Percentiles rank a stretch among this genome's conserved stretches.
These are phyloP conservation scores for Colletotrichum sp. DNA, from an alignment of 2,329 filamentous ascomycete species.

Conservation along the genomic window DNA sequence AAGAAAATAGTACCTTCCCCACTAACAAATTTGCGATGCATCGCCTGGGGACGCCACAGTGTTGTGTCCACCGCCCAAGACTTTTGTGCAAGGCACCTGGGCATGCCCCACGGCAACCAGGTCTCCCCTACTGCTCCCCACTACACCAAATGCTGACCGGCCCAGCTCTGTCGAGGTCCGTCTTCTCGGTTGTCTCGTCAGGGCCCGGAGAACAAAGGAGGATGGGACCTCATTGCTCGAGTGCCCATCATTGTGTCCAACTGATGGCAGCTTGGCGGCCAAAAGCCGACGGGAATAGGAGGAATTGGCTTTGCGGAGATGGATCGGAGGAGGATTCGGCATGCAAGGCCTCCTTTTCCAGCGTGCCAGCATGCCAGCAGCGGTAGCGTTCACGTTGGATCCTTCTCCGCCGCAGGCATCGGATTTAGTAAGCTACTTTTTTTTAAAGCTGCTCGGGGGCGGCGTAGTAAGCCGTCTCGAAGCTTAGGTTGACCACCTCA, in stretches of 20 bases:
- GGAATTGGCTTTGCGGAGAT: background rate
- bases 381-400: background rate
- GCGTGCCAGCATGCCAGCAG: background rate
- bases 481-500: constrained; percentile 1
- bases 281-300: constrained; percentile 1
- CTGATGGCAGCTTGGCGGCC: background rate
- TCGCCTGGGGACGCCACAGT: background rate
- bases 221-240: background rate
- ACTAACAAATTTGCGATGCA: constrained; percentile 1
- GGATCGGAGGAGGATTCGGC: background rate
- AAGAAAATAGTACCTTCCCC: background rate
- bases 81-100: background rate
- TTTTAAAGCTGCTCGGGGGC: background rate
- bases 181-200: background rate
- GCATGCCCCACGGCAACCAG: background rate
- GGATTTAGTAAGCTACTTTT: background rate
- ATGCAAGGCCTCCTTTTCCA: background rate
- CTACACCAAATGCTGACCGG: background rate
- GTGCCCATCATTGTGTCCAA: background rate
- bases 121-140: background rate
- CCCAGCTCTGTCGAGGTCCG: background rate
- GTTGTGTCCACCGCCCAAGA: background rate
- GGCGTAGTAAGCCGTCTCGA: background rate
- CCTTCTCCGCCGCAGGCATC: background rate
- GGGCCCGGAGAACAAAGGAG: background rate